Conservation (phyloP, 129 eudicot species). For the Centella asiatica region DNA sequence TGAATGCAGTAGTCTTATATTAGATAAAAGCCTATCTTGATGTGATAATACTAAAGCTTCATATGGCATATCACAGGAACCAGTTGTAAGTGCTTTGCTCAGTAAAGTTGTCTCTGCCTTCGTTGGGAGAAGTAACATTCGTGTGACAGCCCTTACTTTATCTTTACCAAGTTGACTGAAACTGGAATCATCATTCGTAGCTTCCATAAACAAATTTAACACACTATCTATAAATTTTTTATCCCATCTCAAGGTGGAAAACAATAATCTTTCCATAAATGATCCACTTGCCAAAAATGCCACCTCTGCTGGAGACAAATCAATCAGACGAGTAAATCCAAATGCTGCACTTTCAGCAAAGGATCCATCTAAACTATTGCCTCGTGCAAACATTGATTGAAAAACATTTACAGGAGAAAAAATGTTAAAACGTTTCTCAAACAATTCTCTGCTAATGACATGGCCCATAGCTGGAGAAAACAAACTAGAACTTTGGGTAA, state of each 20-base stretch:
- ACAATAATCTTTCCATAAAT: constrained; percentile 71
- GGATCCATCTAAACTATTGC: constrained; percentile 12
- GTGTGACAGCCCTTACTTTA: constrained; percentile 70
- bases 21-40: constrained; percentile 72
- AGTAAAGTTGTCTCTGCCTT: constrained; percentile 41
- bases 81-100: constrained; percentile 50
- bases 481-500: constrained; percentile 28
- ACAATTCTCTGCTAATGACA: constrained; percentile 31
- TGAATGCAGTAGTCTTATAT: constrained; percentile 65
- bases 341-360: constrained; percentile 44
- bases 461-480: constrained; percentile 30
- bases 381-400: constrained; percentile 39
- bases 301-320: constrained; percentile 73
- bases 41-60: constrained; percentile 70
- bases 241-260: constrained; percentile 46
- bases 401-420: constrained; percentile 62
- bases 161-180: constrained; percentile 43
- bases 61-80: constrained; percentile 59
- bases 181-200: constrained; percentile 29
- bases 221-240: constrained; percentile 36
- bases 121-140: constrained; percentile 77
- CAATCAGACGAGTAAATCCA: constrained; percentile 71
- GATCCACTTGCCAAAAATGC: constrained; percentile 63
- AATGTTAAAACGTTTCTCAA: constrained; percentile 63
- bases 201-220: constrained; percentile 46